Conservation (phyloP, 176 grass and related monocot genomes). For the Aegilops umbellulata region DNA sequence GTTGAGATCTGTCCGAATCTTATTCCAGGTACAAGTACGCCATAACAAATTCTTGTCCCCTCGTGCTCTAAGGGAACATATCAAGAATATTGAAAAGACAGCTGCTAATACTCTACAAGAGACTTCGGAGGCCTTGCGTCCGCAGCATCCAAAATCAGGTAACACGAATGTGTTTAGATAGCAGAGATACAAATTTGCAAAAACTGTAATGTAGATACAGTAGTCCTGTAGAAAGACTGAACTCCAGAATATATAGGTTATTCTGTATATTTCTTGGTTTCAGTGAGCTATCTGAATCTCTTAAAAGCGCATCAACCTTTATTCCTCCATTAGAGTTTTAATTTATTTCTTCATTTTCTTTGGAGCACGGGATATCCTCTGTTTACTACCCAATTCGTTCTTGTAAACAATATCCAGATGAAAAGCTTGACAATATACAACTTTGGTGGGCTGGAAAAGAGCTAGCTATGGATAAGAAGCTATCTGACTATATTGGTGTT, state of each 20-base stretch:
- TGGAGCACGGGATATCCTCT: not conserved
- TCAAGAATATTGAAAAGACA: conserved; percentile 46
- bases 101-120: conserved; percentile 15
- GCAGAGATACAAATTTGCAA: not conserved
- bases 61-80: too few species aligned
- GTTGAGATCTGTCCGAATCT: conserved; percentile 12
- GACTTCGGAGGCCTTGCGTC: not conserved
- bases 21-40: too few species aligned
- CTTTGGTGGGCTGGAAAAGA: conserved; percentile 73
- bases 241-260: not conserved
- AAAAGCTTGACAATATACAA: conserved; percentile 9
- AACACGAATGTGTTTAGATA: not conserved
- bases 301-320: not conserved
- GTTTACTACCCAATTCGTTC: not conserved
- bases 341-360: not conserved
- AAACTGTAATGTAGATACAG: not conserved
- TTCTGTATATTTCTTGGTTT: not conserved
- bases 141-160: conserved; percentile 34
- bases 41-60: too few species aligned
- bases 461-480: conserved; percentile 42
- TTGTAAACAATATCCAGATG: conserved; percentile 21
- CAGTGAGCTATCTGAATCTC: not conserved
- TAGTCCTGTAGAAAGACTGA: not conserved
- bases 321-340: not conserved
- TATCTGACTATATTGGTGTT: conserved; percentile 40